Evolutionary conservation across 2,329 filamentous ascomycete genomes (phyloP), one percentile per base, ranked within the genome.

Genomic region (Aspergillus quadrilineatus): DNA sequence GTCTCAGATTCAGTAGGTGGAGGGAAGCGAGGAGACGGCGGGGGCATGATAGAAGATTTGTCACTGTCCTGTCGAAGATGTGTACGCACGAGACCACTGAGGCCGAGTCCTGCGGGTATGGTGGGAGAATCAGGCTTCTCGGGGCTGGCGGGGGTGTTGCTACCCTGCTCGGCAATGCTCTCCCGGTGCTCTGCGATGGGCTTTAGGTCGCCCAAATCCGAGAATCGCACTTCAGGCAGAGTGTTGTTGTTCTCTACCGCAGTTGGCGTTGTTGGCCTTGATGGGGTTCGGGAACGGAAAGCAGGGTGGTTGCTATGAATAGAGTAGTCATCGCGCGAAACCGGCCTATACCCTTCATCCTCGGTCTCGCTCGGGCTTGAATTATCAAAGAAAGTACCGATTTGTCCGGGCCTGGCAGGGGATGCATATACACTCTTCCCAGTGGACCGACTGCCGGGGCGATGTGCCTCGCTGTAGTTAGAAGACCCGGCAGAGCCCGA

Each of bases 21-120:
- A 43, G 71, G 65, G 29, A 79, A 61, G 3, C 62, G 63, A 36
- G 73, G 70, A 8, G 77, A 77, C 26, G 74, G 75, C 55, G 75
- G 76, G 28, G 83, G 85, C 63, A 90, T 91, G 28, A 94, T 80
- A 0, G 91, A 95, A 0, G 93, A 97, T 12, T 85, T 82, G 57
- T 87, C 88, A 74, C 93, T 97, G 61, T 88, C 85, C 34, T 85
- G 85, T 50, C 94, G 86, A 41, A 97, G 77, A 77, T 97, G 94
- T 60, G 92, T 88, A 32, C 89, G 85, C 45, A 96, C 87, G 79
- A 96, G 83, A 1, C 89, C 89, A 66, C 88, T 93, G 14, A 97
- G 79, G 1, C 90, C 91, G 15, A 74, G 62, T 2, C 72, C 74
- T 0, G 89, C 58, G 26, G 73, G 87, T 1, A 96, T 76, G 0